These are phyloP conservation scores for Cryptosporidium sp. DNA, from an alignment of 169 alveolate genomes.

Conservation along the genomic window DNA sequence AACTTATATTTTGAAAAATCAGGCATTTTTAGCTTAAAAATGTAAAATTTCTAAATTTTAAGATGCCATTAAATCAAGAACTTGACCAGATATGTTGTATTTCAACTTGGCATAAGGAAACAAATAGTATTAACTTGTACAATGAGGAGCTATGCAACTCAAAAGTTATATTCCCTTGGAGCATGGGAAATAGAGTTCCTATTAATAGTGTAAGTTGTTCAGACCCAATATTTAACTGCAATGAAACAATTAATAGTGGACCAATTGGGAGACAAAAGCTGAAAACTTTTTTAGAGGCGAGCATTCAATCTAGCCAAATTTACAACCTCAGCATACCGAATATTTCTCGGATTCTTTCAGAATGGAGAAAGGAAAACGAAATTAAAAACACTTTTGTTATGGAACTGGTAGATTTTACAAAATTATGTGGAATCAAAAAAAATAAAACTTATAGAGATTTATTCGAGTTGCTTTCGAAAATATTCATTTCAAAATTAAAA, in stretches of 20 bases:
- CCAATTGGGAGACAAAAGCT: slow-evolving; percentile 41
- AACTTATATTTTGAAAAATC: not conserved
- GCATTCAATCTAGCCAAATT: slow-evolving; percentile 5
- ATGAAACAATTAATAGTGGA: slow-evolving; percentile 37
- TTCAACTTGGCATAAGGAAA: slow-evolving; percentile 64
- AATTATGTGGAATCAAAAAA: slow-evolving; percentile 59
- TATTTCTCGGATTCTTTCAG: slow-evolving; percentile 54
- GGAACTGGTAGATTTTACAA: slow-evolving; percentile 56
- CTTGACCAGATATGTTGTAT: slow-evolving; percentile 33
- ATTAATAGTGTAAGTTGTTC: not conserved
- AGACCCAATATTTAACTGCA: not conserved
- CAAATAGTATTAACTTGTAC: not conserved
- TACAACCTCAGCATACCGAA: slow-evolving; percentile 6
- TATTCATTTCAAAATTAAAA: slow-evolving; percentile 37
- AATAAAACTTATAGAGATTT: slow-evolving; percentile 52
- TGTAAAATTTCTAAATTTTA: not conserved
- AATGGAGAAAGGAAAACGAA: slow-evolving; percentile 51
- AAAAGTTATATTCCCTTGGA: slow-evolving; percentile 27
- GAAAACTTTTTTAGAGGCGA: slow-evolving; percentile 35
- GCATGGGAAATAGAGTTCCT: slow-evolving; percentile 8
- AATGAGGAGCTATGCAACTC: slow-evolving; percentile 14
- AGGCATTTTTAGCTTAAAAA: not conserved
- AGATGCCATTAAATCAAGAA: slow-evolving; percentile 19
- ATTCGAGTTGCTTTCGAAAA: slow-evolving; percentile 40
- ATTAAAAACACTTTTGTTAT: slow-evolving; percentile 38